These are phyloP conservation scores for Aspergillus flavus DNA, from an alignment of 2,329 filamentous ascomycete species.

Conservation along the genomic window DNA sequence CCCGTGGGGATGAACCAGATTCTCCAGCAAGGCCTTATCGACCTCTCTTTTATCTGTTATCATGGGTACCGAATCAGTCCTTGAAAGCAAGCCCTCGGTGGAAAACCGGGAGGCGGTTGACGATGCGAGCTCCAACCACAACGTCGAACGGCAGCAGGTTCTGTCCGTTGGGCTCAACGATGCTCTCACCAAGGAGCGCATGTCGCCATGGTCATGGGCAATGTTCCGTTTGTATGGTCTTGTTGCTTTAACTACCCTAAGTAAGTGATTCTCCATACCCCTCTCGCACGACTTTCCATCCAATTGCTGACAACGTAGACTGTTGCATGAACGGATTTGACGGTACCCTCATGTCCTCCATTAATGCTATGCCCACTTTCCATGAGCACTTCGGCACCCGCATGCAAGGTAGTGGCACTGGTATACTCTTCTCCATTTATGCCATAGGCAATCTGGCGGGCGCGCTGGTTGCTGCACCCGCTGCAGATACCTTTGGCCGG, in stretches of 20 bases:
- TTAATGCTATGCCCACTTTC: constrained; percentile 49
- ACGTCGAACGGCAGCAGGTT: constrained; percentile 8
- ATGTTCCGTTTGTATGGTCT: constrained; percentile 13
- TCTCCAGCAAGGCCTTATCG: not conserved
- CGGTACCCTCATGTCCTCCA: constrained; percentile 44
- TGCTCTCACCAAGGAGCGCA: constrained; percentile 10
- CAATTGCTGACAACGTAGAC: constrained; percentile 2
- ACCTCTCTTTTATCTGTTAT: not conserved
- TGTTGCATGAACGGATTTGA: constrained; percentile 28
- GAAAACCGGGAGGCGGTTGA: constrained; percentile 9
- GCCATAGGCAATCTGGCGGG: constrained; percentile 47
- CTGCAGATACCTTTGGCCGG: constrained; percentile 49
- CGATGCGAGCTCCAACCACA: not conserved
- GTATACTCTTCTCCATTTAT: constrained; percentile 50
- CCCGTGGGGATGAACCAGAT: constrained; percentile 3
- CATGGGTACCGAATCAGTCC: not conserved
- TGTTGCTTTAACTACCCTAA: constrained; percentile 10
- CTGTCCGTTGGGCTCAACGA: constrained; percentile 12
- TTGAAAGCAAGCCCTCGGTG: constrained; percentile 8
- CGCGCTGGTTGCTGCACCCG: constrained; percentile 48
- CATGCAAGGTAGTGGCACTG: constrained; percentile 42
- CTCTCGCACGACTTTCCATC: not conserved
- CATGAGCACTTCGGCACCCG: constrained; percentile 44
- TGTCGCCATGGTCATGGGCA: constrained; percentile 12
- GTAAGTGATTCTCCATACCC: not conserved